A percentile compares a stretch with the other conserved stretches of the same genome.
These are phyloP conservation scores for Fomitopsis pulvina DNA, from an alignment of 768 basidiomycete genomes.

Conservation along the genomic window DNA sequence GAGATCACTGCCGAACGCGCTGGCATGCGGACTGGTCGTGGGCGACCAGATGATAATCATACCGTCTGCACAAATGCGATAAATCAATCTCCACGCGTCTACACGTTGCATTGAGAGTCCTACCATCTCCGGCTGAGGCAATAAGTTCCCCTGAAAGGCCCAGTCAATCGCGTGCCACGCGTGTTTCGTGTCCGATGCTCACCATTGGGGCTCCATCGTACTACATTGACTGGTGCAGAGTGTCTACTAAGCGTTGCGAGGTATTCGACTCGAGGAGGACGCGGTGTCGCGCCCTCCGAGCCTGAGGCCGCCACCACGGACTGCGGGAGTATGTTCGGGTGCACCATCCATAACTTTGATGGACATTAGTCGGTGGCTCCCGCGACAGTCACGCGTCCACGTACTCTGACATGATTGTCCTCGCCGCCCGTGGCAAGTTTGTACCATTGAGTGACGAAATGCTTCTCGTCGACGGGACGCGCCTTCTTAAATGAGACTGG, in stretches of 20 bases:
- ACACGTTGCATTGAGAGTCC: constrained; percentile 20
- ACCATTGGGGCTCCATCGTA: constrained; percentile 94
- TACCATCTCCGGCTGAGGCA: constrained; percentile 97
- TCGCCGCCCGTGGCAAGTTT: constrained; percentile 92
- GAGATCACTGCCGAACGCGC: constrained; percentile 78
- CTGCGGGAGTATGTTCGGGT: constrained; percentile 80
- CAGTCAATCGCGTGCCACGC: constrained; percentile 1
- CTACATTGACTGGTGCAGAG: constrained; percentile 93
- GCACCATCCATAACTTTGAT: constrained; percentile 83
- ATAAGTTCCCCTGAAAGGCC: constrained; percentile 66
- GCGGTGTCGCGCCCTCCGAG: constrained; percentile 30
- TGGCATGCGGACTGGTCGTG: constrained; percentile 61
- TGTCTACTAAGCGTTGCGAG: constrained; percentile 91
- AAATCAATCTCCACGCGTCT: constrained; percentile 7
- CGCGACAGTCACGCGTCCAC: constrained; percentile 28
- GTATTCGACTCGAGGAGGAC: constrained; percentile 90
- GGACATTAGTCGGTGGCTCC: not conserved
- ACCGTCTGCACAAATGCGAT: constrained; percentile 55
- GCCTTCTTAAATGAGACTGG: constrained; percentile 76
- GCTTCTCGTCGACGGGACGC: constrained; percentile 52
- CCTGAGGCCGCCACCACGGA: constrained; percentile 38
- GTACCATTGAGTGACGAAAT: constrained; percentile 70
- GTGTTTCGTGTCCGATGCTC: constrained; percentile 15
- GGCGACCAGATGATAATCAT: constrained; percentile 97
- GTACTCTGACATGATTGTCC: constrained; percentile 92